Conservation (phyloP, 352 stramenopile genomes). For the Phytophthora kernoviae region DNA sequence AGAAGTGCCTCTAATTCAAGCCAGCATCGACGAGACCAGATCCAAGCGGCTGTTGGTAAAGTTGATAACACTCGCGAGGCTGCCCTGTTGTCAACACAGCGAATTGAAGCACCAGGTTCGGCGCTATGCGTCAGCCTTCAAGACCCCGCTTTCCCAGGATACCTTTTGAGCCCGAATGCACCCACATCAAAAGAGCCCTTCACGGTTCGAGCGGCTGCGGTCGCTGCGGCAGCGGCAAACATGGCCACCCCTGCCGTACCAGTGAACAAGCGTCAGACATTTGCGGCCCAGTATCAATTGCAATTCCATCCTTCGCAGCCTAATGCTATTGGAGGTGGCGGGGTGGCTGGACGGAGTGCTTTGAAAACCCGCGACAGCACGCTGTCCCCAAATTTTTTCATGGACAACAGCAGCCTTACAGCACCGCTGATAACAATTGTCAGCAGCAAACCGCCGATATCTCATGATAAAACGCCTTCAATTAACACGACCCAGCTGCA, state of each 20-base stretch:
- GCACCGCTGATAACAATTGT: slow-evolving; percentile 33
- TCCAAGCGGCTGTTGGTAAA: slow-evolving; percentile 13
- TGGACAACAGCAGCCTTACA: slow-evolving; percentile 34
- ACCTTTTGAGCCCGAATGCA: slow-evolving; percentile 13
- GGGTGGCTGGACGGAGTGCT: neutral
- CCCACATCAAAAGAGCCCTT: slow-evolving; percentile 17
- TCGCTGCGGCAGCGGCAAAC: slow-evolving; percentile 24
- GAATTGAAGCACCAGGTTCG: slow-evolving; percentile 20
- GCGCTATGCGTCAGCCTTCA: slow-evolving; percentile 12
- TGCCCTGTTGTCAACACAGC: slow-evolving; percentile 6
- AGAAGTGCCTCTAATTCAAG: slow-evolving; percentile 23
- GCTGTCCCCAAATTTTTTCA: slow-evolving; percentile 16
- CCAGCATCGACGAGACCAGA: slow-evolving; percentile 25
- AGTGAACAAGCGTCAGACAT: slow-evolving; percentile 10
- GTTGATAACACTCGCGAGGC: slow-evolving; percentile 14
- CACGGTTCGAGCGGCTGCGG: slow-evolving; percentile 30
- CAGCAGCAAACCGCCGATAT: slow-evolving; percentile 23
- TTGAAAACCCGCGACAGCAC: slow-evolving; percentile 10
- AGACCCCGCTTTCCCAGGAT: slow-evolving; percentile 16
- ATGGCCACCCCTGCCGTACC: slow-evolving; percentile 17
- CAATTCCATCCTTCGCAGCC: slow-evolving; percentile 12
- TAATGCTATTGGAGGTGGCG: slow-evolving; percentile 3
- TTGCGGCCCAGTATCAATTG: slow-evolving; percentile 13
- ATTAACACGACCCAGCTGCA: slow-evolving; percentile 25
- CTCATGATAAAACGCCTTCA: slow-evolving; percentile 10